Conservation (phyloP, 352 stramenopile species). For the Phytophthora meadii region DNA sequence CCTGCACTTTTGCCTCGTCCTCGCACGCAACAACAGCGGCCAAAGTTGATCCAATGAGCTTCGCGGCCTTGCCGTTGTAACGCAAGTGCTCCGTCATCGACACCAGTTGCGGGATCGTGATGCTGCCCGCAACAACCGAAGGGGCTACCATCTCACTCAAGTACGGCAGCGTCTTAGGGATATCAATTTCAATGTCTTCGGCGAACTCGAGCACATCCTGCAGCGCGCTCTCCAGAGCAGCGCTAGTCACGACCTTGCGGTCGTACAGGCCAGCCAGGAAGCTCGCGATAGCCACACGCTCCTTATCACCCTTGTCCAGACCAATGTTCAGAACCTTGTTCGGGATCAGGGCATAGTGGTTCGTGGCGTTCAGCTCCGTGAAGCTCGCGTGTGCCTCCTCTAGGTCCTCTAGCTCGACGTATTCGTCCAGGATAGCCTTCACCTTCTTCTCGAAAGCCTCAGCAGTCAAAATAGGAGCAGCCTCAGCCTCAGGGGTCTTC, state of each 20-base stretch:
- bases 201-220: conserved; percentile 74
- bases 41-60: conserved; percentile 63
- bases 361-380: conserved; percentile 58
- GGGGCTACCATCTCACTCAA: conserved; percentile 77
- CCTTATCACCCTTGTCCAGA: conserved; percentile 73
- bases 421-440: conserved; percentile 87
- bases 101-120: conserved; percentile 54
- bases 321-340: conserved; percentile 69
- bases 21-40: conserved; percentile 36
- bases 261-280: conserved; percentile 66
- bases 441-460: conserved; percentile 86
- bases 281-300: conserved; percentile 59
- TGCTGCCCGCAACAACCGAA: conserved; percentile 49
- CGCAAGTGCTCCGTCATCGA: conserved; percentile 53
- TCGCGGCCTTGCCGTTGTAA: conserved; percentile 70
- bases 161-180: conserved; percentile 75
- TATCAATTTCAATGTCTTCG: conserved; percentile 87
- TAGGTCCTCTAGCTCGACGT: conserved; percentile 84
- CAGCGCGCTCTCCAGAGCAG: conserved; percentile 48
- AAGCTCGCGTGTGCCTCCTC: conserved; percentile 75
- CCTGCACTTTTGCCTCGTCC: conserved; percentile 52
- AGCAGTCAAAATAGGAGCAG: conserved; percentile 40
- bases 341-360: conserved; percentile 58
- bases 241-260: conserved; percentile 51
- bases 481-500: conserved; percentile 25